A percentile compares a stretch with the other conserved stretches of the same genome.
Conservation (phyloP, 441 rosid genomes). For the Populus hybrid region DNA sequence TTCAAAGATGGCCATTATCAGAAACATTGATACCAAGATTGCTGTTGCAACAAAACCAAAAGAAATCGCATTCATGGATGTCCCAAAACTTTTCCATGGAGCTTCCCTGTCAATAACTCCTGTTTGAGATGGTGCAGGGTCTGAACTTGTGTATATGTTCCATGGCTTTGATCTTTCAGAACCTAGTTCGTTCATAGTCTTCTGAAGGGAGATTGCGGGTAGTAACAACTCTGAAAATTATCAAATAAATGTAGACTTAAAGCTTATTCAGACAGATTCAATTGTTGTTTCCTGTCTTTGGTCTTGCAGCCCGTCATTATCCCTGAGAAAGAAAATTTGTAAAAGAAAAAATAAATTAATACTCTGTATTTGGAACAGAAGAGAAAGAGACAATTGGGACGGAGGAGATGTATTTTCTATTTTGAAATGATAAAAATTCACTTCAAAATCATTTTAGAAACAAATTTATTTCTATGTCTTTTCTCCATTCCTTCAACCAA, state of each 20-base stretch:
- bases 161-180: constrained; percentile 57
- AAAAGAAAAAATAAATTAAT: too few species aligned
- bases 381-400: too few species aligned
- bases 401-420: too few species aligned
- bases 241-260: not conserved
- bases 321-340: not conserved
- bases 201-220: not conserved
- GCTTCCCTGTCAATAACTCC: constrained; percentile 35
- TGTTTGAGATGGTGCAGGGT: constrained; percentile 41
- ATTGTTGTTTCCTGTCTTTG: not conserved
- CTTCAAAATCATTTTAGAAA: too few species aligned
- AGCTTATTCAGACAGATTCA: not conserved
- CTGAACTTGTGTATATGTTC: constrained; percentile 60
- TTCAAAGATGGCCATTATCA: constrained; percentile 85
- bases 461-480: too few species aligned
- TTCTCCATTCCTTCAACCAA: too few species aligned
- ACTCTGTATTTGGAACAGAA: too few species aligned
- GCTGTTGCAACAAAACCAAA: constrained; percentile 92
- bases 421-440: too few species aligned
- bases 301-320: not conserved
- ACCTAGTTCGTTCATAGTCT: constrained; percentile 46
- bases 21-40: constrained; percentile 82
- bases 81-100: constrained; percentile 60
- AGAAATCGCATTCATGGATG: constrained; percentile 74
- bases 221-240: not conserved